Percentiles rank a stretch among this genome's conserved stretches.
Evolutionary conservation across 805 yeast genomes (phyloP).

Genomic region (Candida odintsovae): DNA sequence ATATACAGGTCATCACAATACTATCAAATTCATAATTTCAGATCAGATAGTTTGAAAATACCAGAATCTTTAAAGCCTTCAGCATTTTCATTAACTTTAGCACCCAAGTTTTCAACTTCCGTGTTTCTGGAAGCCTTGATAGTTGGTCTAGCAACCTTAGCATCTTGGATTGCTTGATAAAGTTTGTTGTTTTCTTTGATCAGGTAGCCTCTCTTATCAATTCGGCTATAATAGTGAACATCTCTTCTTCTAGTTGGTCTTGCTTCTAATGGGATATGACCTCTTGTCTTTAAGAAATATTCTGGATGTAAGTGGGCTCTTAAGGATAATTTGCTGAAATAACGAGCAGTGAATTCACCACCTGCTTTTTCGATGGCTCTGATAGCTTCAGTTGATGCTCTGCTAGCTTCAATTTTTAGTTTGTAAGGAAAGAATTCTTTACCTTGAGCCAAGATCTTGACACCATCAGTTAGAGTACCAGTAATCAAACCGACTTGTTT

Average conservation of each 20-base stretch:
- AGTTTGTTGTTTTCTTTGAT: slow-evolving; percentile 30
- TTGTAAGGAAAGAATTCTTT: slow-evolving; percentile 46
- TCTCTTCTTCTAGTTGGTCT: slow-evolving; percentile 82
- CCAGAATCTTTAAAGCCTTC: slow-evolving; percentile 20
- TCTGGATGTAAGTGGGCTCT: slow-evolving; percentile 75
- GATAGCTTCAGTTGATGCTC: slow-evolving; percentile 74
- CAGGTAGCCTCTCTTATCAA: slow-evolving; percentile 72
- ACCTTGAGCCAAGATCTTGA: slow-evolving; percentile 72
- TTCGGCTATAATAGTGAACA: slow-evolving; percentile 69
- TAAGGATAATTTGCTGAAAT: slow-evolving; percentile 60
- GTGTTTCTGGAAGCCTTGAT: slow-evolving; percentile 4
- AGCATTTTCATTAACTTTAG: slow-evolving; percentile 17
- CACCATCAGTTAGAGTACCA: slow-evolving; percentile 73
- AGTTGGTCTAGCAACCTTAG: slow-evolving; percentile 12
- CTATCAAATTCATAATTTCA: slow-evolving; percentile 10
- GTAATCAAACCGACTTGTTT: slow-evolving; percentile 65
- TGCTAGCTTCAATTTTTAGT: slow-evolving; percentile 73
- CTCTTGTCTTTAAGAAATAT: slow-evolving; percentile 60
- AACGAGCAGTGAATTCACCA: slow-evolving; percentile 68
- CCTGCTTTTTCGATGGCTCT: slow-evolving; percentile 66
- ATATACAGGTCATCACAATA: slow-evolving; percentile 7
- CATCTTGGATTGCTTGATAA: slow-evolving; percentile 16
- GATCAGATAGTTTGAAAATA: slow-evolving; percentile 17
- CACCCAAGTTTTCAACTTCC: slow-evolving; percentile 8
- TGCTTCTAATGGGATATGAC: slow-evolving; percentile 77